Conservation (phyloP, 202 grass and related monocot genomes). For the Zoysia matrella region DNA sequence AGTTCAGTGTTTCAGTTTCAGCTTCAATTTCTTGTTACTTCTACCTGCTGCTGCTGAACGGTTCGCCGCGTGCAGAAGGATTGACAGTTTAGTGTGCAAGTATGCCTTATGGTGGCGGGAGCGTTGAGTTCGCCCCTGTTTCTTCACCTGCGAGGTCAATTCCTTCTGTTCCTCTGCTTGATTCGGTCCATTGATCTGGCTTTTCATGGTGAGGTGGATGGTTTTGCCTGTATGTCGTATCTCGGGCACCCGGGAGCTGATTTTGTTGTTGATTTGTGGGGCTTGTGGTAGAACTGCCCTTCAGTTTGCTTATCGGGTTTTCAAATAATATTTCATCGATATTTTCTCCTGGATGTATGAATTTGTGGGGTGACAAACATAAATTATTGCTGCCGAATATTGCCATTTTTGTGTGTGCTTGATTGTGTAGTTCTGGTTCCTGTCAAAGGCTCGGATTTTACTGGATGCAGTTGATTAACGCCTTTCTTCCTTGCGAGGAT, state of each 20-base stretch:
- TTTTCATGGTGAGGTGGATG: neutral
- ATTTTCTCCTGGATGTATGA: slow-evolving; percentile 15
- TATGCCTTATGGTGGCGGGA: neutral
- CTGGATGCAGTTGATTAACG: neutral
- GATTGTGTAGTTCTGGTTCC: slow-evolving; percentile 9
- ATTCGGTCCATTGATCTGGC: neutral
- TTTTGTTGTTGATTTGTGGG: slow-evolving; percentile 7
- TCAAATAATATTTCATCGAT: neutral
- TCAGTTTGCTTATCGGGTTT: neutral
- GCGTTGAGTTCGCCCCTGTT: neutral
- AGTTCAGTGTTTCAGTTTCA: slow-evolving; percentile 8
- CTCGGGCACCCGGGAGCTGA: neutral
- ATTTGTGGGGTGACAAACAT: neutral
- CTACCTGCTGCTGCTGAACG: neutral
- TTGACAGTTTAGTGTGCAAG: neutral
- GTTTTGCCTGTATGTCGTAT: neutral
- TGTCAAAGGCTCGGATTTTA: neutral
- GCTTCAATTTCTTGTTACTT: neutral
- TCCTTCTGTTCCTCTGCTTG: slow-evolving; percentile 3
- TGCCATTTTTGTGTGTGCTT: neutral
- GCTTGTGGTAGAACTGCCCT: neutral
- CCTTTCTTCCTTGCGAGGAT: neutral
- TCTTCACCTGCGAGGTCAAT: neutral
- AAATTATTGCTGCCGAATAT: slow-evolving; percentile 21
- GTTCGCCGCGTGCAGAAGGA: slow-evolving; percentile 1